Evolutionary conservation across 2,329 filamentous ascomycete genomes (phyloP).

Genomic region (Tolypocladium sp.): DNA sequence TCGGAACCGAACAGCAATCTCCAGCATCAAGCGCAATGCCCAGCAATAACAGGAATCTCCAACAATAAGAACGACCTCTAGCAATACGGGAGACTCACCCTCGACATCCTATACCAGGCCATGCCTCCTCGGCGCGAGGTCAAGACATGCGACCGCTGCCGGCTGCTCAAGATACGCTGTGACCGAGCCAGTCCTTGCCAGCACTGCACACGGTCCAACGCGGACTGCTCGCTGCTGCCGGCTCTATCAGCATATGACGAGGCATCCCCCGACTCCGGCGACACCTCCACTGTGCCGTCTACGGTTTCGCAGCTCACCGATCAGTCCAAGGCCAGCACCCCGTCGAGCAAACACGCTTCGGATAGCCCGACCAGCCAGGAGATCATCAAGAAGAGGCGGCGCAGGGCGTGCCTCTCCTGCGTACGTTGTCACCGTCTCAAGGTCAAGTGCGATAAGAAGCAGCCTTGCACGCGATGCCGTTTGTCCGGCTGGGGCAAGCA

Average conservation of each 20-base stretch:
- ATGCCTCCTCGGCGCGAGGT: not conserved
- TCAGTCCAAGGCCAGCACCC: not conserved
- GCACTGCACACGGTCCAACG: not conserved
- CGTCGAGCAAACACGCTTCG: not conserved
- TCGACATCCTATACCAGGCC: not conserved
- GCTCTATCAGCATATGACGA: too few species aligned
- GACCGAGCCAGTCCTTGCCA: not conserved
- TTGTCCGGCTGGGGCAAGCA: conserved; percentile 1
- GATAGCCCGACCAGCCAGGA: not conserved
- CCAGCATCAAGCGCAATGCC: not conserved
- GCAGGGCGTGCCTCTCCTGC: conserved; percentile 4
- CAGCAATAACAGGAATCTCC: not conserved
- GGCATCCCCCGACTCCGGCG: not conserved
- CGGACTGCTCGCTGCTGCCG: not conserved
- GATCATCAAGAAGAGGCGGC: not conserved
- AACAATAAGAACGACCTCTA: not conserved
- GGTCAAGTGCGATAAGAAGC: conserved; percentile 4
- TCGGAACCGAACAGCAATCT: not conserved
- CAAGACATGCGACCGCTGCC: not conserved
- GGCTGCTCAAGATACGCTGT: not conserved
- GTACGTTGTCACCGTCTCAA: conserved; percentile 5
- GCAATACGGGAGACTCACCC: too few species aligned
- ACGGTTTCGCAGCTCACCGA: not conserved
- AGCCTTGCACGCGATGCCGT: conserved; percentile 4
- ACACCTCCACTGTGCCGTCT: not conserved